A percentile compares a stretch with the other conserved stretches of the same genome.
Conservation (phyloP, 345 rosid species). For the Euphorbia peplus region DNA sequence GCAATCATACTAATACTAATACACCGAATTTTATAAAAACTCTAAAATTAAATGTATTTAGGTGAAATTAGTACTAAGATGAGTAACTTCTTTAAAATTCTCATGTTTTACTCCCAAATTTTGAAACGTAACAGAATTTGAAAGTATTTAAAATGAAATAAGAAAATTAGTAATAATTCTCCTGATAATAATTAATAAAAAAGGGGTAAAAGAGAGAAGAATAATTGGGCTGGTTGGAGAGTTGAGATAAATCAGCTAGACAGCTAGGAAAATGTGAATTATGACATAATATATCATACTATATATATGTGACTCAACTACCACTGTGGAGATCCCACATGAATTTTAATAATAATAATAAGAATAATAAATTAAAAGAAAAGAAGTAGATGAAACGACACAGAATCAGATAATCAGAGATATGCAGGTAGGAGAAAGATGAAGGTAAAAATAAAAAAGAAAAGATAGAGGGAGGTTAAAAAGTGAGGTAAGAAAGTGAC, state of each 20-base stretch:
- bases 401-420: not conserved
- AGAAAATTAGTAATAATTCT: not conserved
- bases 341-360: too few species aligned
- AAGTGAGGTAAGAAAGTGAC: constrained; percentile 44
- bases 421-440: not conserved
- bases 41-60: too few species aligned
- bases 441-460: not conserved
- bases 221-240: constrained; percentile 25
- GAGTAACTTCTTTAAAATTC: too few species aligned
- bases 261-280: constrained; percentile 23
- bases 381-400: not conserved
- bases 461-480: constrained; percentile 35
- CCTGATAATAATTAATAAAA: not conserved
- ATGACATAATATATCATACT: constrained; percentile 17
- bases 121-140: too few species aligned
- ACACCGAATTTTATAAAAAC: too few species aligned
- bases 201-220: not conserved
- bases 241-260: constrained; percentile 19
- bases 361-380: too few species aligned
- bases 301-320: constrained; percentile 19
- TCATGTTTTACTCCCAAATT: too few species aligned
- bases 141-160: not conserved
- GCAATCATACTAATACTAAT: too few species aligned
- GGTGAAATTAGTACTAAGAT: too few species aligned
- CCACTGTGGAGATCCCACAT: constrained; percentile 22